These are phyloP conservation scores for Rhytidhysteron rufulum DNA, from an alignment of 2,329 filamentous ascomycete species.

Conservation along the genomic window DNA sequence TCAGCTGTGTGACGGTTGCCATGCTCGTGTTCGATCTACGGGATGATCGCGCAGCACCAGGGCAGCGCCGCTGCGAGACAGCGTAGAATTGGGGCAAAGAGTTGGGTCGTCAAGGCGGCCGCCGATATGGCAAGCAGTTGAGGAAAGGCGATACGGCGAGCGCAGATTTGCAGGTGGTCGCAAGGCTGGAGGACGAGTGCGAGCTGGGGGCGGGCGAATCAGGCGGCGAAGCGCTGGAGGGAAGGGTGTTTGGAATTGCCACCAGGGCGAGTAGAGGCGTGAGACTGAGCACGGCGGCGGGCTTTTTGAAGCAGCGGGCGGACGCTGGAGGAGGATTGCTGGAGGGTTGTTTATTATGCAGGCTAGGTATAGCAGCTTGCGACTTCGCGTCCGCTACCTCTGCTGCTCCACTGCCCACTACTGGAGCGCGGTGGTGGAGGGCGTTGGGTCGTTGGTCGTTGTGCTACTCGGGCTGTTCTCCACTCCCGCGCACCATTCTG, in stretches of 20 bases:
- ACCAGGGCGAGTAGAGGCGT: constrained; percentile 11
- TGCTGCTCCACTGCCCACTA: no score
- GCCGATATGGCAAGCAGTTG: constrained; percentile 1
- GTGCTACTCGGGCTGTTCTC: constrained; percentile 12
- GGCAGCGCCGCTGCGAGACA: constrained; percentile 16
- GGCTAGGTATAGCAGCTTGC: no score
- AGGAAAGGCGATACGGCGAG: no score
- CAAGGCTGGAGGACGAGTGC: constrained; percentile 17
- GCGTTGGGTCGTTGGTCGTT: constrained; percentile 6
- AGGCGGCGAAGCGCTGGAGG: constrained; percentile 17
- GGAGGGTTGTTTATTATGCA: no score
- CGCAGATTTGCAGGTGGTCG: constrained; percentile 3
- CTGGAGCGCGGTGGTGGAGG: no score
- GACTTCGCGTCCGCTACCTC: no score
- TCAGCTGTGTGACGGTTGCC: constrained; percentile 41
- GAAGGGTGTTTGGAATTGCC: constrained; percentile 13
- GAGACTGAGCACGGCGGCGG: constrained; percentile 3
- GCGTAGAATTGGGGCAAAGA: constrained; percentile 7
- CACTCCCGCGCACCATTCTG: constrained; percentile 1
- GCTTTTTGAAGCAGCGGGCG: constrained; percentile 13
- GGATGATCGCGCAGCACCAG: constrained; percentile 15
- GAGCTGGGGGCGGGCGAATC: constrained; percentile 13
- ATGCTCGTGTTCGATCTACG: constrained; percentile 15
- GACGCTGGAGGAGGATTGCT: constrained; percentile 10
- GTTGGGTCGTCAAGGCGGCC: constrained; percentile 11